Percentiles rank a stretch among this genome's conserved stretches.
Evolutionary conservation across 257 asterid genomes (phyloP).

Genomic region (Solanum lycopersicoides): DNA sequence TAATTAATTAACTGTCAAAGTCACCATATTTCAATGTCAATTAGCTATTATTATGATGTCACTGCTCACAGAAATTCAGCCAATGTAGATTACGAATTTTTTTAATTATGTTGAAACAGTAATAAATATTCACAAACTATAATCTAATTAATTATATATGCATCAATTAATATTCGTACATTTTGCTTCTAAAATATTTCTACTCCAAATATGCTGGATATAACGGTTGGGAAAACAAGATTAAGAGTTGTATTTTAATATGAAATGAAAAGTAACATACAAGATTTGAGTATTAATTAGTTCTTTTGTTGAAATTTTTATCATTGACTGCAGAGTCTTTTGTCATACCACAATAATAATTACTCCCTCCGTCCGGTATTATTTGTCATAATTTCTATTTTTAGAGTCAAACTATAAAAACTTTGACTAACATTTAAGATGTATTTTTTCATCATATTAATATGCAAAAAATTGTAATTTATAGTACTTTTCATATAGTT

Average conservation of each 20-base stretch:
- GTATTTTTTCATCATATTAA: too few relatives aligned
- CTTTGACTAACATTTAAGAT: too few relatives aligned
- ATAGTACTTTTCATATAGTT: too few relatives aligned
- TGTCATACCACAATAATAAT: background rate
- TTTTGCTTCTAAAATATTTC: background rate
- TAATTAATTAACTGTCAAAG: constrained; percentile 31
- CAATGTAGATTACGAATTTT: constrained; percentile 1
- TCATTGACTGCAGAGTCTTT: background rate
- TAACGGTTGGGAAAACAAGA: constrained; percentile 51
- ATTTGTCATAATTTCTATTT: too few relatives aligned
- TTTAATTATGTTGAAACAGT: background rate
- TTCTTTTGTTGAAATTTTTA: background rate
- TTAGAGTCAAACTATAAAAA: too few relatives aligned
- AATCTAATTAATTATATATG: background rate
- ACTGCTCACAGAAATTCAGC: constrained; percentile 14
- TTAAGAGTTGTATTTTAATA: background rate
- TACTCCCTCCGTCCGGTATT: too few relatives aligned
- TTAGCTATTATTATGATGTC: constrained; percentile 20
- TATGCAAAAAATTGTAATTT: too few relatives aligned
- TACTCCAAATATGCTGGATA: constrained; percentile 24
- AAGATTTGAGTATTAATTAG: background rate
- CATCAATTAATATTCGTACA: background rate
- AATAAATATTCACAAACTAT: background rate
- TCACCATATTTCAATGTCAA: constrained; percentile 10
- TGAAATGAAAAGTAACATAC: constrained; percentile 7